phyloP scores from a whole-genome alignment of 2,329 filamentous ascomycete genomes.

The Fusarium armeniacum region DNA sequence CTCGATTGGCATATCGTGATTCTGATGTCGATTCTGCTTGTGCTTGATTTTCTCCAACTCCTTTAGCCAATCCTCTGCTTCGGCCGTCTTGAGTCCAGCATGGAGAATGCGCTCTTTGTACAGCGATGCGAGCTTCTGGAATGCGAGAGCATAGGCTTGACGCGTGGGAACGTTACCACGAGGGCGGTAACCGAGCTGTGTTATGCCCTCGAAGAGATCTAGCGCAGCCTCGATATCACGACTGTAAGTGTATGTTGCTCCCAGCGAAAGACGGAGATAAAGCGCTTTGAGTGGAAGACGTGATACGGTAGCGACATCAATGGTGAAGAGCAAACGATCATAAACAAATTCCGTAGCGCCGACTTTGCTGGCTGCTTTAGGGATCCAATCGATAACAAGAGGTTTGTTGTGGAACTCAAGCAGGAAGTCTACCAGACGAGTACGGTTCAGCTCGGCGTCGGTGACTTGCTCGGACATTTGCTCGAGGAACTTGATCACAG shows the following conservation, averaged over 20 bases:
- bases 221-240: constrained; percentile 55
- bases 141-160: constrained; percentile 57
- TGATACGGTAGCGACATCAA: constrained; percentile 52
- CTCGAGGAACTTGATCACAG: constrained; percentile 55
- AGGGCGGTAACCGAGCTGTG: constrained; percentile 56
- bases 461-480: constrained; percentile 51
- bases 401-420: constrained; percentile 54
- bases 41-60: constrained; percentile 55
- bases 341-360: constrained; percentile 52
- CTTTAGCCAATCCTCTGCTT: constrained; percentile 52
- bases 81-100: constrained; percentile 46
- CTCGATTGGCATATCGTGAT: constrained; percentile 57
- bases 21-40: constrained; percentile 57
- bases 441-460: constrained; percentile 45
- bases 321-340: constrained; percentile 51
- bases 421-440: constrained; percentile 55
- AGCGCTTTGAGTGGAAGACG: constrained; percentile 56
- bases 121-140: constrained; percentile 57
- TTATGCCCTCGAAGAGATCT: constrained; percentile 55
- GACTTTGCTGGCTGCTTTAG: constrained; percentile 57
- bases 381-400: constrained; percentile 58
- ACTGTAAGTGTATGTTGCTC: constrained; percentile 54
- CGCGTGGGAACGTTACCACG: constrained; percentile 58
- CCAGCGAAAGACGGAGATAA: constrained; percentile 57
- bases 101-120: constrained; percentile 56